phyloP scores from a whole-genome alignment of 352 stramenopile species.

The Pythium periplocum region DNA sequence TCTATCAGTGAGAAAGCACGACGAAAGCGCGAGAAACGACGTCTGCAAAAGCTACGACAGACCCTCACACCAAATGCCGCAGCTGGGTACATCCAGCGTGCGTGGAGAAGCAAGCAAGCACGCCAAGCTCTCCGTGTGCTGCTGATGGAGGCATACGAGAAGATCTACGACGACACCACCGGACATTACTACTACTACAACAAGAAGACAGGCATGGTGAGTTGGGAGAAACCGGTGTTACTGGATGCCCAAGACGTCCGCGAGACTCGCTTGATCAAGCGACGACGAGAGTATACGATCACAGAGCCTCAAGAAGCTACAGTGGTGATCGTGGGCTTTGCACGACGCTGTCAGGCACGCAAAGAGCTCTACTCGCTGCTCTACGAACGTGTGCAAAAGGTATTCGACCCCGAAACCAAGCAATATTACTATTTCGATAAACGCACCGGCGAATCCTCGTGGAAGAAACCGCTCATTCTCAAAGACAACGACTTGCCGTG shows the following conservation, averaged over 20 bases:
- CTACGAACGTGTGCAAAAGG: conserved; percentile 52
- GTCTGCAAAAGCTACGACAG: conserved; percentile 50
- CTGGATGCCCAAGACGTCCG: conserved; percentile 41
- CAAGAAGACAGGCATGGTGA: conserved; percentile 51
- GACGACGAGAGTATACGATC: conserved; percentile 39
- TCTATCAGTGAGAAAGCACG: conserved; percentile 46
- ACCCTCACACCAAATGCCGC: conserved; percentile 46
- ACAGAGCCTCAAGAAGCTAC: conserved; percentile 34
- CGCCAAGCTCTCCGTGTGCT: conserved; percentile 31
- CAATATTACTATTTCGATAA: conserved; percentile 85
- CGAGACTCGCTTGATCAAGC: conserved; percentile 28
- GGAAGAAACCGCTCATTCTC: conserved; percentile 61
- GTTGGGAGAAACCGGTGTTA: conserved; percentile 56
- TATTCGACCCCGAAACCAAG: conserved; percentile 57
- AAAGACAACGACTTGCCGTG: conserved; percentile 32
- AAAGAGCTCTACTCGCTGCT: conserved; percentile 43
- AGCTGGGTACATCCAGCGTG: conserved; percentile 44
- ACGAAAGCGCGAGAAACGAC: conserved; percentile 56
- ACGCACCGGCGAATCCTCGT: conserved; percentile 61
- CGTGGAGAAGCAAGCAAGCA: conserved; percentile 35
- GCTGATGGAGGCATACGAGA: conserved; percentile 59
- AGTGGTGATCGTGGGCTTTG: conserved; percentile 36
- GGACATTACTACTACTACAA: conserved; percentile 80
- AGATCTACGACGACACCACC: conserved; percentile 61
- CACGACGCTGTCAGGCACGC: conserved; percentile 33